Evolutionary conservation across 805 yeast species (phyloP).

Genomic region (Candida parachauliodes): DNA sequence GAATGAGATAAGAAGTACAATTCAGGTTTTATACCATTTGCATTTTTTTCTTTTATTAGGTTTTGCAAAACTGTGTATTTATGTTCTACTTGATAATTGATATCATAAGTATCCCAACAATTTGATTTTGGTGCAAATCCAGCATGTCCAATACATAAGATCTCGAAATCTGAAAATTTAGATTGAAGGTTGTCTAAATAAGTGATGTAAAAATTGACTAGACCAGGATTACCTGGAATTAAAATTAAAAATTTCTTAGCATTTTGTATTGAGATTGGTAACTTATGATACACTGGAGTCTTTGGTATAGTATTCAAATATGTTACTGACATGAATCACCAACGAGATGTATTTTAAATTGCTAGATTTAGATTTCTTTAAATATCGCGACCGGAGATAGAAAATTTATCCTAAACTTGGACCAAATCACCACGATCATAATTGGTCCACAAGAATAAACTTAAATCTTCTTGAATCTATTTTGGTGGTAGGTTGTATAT

Average conservation of each 20-base stretch:
- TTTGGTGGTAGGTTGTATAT: no score
- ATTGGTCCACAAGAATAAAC: no score
- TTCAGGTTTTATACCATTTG: slow-evolving; percentile 20
- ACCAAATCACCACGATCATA: no score
- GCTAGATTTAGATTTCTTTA: no score
- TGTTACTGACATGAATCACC: slow-evolving; percentile 3
- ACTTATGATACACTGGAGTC: slow-evolving; percentile 26
- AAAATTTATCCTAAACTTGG: no score
- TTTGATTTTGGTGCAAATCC: slow-evolving; percentile 44
- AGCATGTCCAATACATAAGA: slow-evolving; percentile 61
- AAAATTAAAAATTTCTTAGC: slow-evolving; percentile 45
- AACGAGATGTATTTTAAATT: no score
- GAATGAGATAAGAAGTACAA: slow-evolving; percentile 64
- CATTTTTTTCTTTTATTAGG: slow-evolving; percentile 15
- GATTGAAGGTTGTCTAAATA: slow-evolving; percentile 45
- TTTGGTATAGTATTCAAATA: slow-evolving; percentile 8
- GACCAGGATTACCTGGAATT: slow-evolving; percentile 79
- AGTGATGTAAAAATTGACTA: slow-evolving; percentile 59
- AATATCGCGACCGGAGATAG: no score
- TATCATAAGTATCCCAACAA: slow-evolving; percentile 26
- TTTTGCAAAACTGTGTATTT: slow-evolving; percentile 48
- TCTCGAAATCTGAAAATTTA: slow-evolving; percentile 43
- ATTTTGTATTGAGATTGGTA: slow-evolving; percentile 10
- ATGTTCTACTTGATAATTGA: slow-evolving; percentile 58
- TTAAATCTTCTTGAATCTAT: no score